Evolutionary conservation across 2,329 filamentous ascomycete species (phyloP), one percentile per base, ranked within the genome.

Genomic region (Calonectria pseudoturangicola): DNA sequence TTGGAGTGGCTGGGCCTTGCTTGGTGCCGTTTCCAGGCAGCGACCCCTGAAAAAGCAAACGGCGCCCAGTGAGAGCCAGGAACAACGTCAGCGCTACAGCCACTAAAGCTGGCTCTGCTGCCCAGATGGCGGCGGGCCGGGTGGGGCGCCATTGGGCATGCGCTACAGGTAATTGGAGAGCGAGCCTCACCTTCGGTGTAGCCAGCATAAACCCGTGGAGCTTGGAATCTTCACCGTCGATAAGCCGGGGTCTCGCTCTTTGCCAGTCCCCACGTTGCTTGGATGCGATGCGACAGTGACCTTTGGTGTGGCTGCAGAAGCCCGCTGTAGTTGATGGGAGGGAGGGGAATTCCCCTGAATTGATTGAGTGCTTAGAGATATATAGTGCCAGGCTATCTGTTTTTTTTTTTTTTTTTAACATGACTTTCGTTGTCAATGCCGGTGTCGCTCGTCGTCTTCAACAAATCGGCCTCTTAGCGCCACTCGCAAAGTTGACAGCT

Each of bases 1-100:
- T 68, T 75, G 63, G 70, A 74, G 80, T 76, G 81, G 80, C 78
- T 81, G 79, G 81, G 72, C 50, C 48, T 58, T 66, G 47, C 36
- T 66, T 66, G 48, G 36, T 54, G 45, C 12, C 39, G 30, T 41
- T 54, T 62, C 66, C 72, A 77, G 73, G 67, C 72, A 76, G 68
- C 72, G 18, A 64, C 56, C 64, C 64, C 54, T 56, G 48, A 48
- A 65, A 65, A 48, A 56, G 54, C 41, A 68, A 62, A 62, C 43
- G 41, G 41, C 21, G 39, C 30, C 33, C 51, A 48, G 51, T 51
- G 41, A 39, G 21, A 33, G 27, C 67, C 47, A 45, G 39, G 41
- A 63, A 30, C 67, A 56, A 45, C 41, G 66, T 28, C 15, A 47
- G 54, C 39, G 41, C 9, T 15, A 18, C 27, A 18, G 64, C 64